A percentile compares a stretch with the other conserved stretches of the same genome.
phyloP scores from a whole-genome alignment of 1,139 yeast species.

The Sugiyamaella sp. region DNA sequence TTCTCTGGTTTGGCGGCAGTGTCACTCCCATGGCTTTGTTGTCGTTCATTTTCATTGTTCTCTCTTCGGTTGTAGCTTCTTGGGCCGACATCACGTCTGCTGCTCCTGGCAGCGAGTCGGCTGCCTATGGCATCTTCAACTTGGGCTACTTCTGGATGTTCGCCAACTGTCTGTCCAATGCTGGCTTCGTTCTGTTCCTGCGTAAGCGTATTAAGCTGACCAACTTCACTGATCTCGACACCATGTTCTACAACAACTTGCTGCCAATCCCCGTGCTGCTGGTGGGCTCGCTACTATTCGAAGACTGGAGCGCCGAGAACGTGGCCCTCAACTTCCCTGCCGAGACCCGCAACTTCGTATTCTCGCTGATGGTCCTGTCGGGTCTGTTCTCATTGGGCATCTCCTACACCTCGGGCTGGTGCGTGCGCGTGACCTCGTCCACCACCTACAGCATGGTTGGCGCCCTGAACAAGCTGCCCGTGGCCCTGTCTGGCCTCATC shows the following conservation, averaged over 20 bases:
- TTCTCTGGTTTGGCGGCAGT: conserved; percentile 91
- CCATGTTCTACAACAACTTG: conserved; percentile 96
- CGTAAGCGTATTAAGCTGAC: conserved; percentile 97
- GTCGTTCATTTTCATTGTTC: conserved; percentile 86
- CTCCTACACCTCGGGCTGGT: conserved; percentile 99
- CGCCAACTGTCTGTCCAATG: conserved; percentile 89
- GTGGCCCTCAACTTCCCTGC: conserved; percentile 75
- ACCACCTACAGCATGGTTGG: conserved; percentile 99
- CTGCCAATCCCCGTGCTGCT: conserved; percentile 87
- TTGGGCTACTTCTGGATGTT: conserved; percentile 97
- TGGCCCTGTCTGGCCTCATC: conserved; percentile 89
- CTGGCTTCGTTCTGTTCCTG: conserved; percentile 90
- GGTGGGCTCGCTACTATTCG: conserved; percentile 71
- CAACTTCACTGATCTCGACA: conserved; percentile 95
- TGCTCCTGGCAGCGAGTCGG: conserved; percentile 34
- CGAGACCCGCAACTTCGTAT: conserved; percentile 64
- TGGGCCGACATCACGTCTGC: conserved; percentile 70
- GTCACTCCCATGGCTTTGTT: conserved; percentile 90
- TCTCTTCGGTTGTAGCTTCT: conserved; percentile 91
- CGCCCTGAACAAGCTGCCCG: conserved; percentile 96
- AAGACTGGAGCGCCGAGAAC: conserved; percentile 91
- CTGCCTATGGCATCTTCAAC: conserved; percentile 48
- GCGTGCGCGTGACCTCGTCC: conserved; percentile 97
- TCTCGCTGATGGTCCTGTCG: conserved; percentile 83
- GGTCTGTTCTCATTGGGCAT: conserved; percentile 96